Base-by-base conservation (phyloP, 2,329 filamentous ascomycete species). In the Neofusicoccum sp. region DNA sequence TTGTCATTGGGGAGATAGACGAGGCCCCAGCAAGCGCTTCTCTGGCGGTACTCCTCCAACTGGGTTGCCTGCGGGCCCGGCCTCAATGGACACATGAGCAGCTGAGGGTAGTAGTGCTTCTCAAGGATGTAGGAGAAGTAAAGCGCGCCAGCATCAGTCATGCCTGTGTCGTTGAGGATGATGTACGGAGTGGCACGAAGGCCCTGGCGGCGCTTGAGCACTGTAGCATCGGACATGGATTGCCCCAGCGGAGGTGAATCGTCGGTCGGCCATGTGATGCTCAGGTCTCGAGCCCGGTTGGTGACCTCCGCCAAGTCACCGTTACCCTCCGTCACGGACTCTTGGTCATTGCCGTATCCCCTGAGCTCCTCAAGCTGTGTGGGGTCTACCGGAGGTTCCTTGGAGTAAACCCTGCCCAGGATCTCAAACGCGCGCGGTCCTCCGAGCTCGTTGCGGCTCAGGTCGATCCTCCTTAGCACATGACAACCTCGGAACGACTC, bases 351-450 rank as follows among this genome's bases (percentile, higher is more conserved):
- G 41, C 29, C n/a, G 28, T 16, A 44, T 29, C 14, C n/a, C 6
- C 14, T 9, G n/a, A 28, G 28, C 3, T 43, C 45, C n/a, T 60
- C 56, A 7, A 70, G 65, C 6, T 71, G 66, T 16, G 71, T 67
- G 3, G 75, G 73, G 29, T 71, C 69, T 44, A 77, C 71, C 1
- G 67, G 58, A 22, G 66, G 69, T 63, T 78, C 73, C 16, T 64
- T 63, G 37, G 72, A 71, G 67, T 83, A 81, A 2, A 79, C 73
- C 22, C 77, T 72, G 7, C 75, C 71, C 11, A 84, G 68, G 28
- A 80, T 71, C 65, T 84, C 82, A n/a, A 83, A 69, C 1, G 79
- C 80, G 49, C 69, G 69, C 5, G 73, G 62, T 8, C 81, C 80
- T 41, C 74, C 70, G 12, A 80, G 65, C 4, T 69, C 52, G 56